These are phyloP conservation scores for Boletus pseudopeckii DNA, from an alignment of 768 basidiomycete species.

Conservation along the genomic window DNA sequence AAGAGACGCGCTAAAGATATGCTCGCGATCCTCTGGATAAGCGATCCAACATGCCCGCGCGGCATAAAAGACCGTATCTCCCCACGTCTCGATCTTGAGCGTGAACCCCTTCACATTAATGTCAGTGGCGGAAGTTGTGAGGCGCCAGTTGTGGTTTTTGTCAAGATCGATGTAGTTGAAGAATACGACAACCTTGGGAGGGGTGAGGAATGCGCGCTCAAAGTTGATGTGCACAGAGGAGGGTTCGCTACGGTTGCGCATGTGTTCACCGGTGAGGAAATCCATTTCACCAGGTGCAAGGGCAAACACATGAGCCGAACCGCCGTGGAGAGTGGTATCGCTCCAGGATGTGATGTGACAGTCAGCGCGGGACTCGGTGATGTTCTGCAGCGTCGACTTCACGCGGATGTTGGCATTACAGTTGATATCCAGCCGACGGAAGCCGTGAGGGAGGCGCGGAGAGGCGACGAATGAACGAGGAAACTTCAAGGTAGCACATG, in stretches of 20 bases:
- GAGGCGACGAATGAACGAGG: conserved; percentile 11
- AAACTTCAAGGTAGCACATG: conserved; percentile 6
- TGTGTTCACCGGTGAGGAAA: conserved; percentile 12
- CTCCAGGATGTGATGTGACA: conserved; percentile 6
- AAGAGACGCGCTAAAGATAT: conserved; percentile 15
- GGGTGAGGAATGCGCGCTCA: conserved; percentile 12
- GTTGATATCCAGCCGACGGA: conserved; percentile 3
- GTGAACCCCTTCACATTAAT: conserved; percentile 16
- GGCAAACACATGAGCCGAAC: neutral
- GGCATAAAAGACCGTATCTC: conserved; percentile 1
- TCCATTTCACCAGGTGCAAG: conserved; percentile 12
- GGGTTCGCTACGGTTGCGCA: neutral
- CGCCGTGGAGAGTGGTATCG: neutral
- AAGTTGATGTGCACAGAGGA: conserved; percentile 5
- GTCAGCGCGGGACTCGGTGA: conserved; percentile 1
- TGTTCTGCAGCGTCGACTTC: conserved; percentile 4
- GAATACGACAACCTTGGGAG: conserved; percentile 15
- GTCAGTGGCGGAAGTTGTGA: conserved; percentile 2
- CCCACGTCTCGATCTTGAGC: conserved; percentile 11
- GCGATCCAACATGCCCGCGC: conserved; percentile 17
- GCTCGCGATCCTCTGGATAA: conserved; percentile 17
- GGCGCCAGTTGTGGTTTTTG: conserved; percentile 4
- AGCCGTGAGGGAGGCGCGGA: conserved; percentile 18
- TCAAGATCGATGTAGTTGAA: conserved; percentile 13
- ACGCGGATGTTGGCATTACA: conserved; percentile 8